phyloP scores from a whole-genome alignment of 1,284 basidiomycete species.

The Amylostereum areolatum region DNA sequence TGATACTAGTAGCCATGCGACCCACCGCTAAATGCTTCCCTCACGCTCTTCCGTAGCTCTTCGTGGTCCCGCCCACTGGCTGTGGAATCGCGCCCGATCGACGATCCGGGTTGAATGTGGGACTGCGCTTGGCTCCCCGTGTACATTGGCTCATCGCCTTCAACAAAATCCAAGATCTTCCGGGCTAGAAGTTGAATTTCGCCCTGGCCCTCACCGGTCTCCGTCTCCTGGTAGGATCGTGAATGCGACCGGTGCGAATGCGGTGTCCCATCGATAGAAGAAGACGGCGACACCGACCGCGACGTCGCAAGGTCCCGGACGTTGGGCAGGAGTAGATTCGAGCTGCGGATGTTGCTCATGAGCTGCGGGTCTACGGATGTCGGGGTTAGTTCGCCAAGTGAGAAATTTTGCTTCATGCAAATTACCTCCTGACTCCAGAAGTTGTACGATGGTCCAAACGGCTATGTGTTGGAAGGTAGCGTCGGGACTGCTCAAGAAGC shows the following conservation, averaged over 20 bases:
- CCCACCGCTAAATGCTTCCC: constrained; percentile 58
- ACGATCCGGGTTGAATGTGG: constrained; percentile 57
- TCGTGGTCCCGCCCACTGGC: constrained; percentile 62
- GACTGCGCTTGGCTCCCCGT: constrained; percentile 58
- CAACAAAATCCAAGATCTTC: constrained; percentile 82
- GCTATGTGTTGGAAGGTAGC: constrained; percentile 99
- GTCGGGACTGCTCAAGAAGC: constrained; percentile 91
- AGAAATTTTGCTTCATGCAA: constrained; percentile 11
- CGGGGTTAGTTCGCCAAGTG: background rate
- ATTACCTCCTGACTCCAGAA: constrained; percentile 87
- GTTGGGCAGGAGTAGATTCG: constrained; percentile 74
- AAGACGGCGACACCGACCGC: constrained; percentile 64
- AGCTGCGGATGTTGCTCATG: constrained; percentile 83
- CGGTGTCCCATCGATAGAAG: constrained; percentile 64
- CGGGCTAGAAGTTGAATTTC: constrained; percentile 85
- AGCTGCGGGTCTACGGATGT: constrained; percentile 65
- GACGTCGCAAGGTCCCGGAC: constrained; percentile 79
- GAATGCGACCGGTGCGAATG: constrained; percentile 64
- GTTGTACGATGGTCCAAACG: constrained; percentile 97
- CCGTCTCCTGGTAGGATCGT: constrained; percentile 75
- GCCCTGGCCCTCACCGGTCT: constrained; percentile 75
- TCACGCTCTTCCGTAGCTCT: constrained; percentile 71
- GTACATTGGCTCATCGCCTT: constrained; percentile 57
- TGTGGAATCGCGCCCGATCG: constrained; percentile 38
- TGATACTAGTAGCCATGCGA: constrained; percentile 22